Base-by-base conservation (phyloP, 441 rosid species). In the Geranium incanum region DNA sequence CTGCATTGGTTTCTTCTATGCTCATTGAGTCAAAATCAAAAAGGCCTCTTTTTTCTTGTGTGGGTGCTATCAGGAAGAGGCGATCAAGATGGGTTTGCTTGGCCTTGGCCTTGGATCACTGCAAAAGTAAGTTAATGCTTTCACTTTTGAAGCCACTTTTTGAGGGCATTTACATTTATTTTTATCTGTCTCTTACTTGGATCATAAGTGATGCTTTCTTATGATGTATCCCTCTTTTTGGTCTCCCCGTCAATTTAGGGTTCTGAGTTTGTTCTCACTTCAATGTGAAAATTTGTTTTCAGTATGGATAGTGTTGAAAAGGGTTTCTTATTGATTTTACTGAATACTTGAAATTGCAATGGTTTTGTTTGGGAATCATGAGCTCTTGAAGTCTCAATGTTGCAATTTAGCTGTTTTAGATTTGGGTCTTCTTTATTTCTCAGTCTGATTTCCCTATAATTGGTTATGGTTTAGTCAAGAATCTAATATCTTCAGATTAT, bases 151-250 rank as follows among this genome's bases (percentile, higher is more conserved):
- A 2, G 15, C 41, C 15, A 39, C n/a, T 41, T 41, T 67, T 11
- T 71, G n/a, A 28, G 67, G 68, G 69, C 41, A 1, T 48, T 72
- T 72, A 9, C 74, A 72, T 72, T 78, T 78, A 55, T 79, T 16
- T 19, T 66, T 76, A 48, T 69, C 69, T 79, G 72, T 72, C 65
- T 77, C 81, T 86, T 88, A 78, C 95, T 90, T 88, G 85, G 84
- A 78, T 84, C 86, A 71, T 78, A 87, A 87, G 90, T 78, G 91
- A 87, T 89, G 81, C 91, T 72, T 75, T 72, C 70, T 73, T 19
- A 70, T 66, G 69, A 36, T 21, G 50, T 72, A 68, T 78, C 72
- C 72, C 59, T 59, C 72, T 75, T 68, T 73, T 57, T 57, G 7
- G 63, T 52, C 63, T 57, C n/a, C 63, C 65, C 28, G 0, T 43